A percentile compares a stretch with the other conserved stretches of the same genome.
Conservation (phyloP, 306 rosid species). For the Canavalia ensiformis region DNA sequence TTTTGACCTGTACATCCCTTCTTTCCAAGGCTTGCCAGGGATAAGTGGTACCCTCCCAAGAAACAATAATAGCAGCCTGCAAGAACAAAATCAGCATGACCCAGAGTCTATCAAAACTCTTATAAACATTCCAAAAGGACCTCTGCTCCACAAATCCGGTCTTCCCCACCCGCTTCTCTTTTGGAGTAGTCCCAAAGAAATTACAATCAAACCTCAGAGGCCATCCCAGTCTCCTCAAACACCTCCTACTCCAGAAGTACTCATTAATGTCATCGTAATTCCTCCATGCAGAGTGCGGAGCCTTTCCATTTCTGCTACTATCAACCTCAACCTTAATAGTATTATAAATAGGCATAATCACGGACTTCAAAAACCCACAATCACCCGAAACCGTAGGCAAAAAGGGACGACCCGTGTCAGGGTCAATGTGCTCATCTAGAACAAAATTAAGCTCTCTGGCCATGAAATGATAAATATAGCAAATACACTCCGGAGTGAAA, state of each 20-base stretch:
- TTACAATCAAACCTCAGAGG: conserved; percentile 64
- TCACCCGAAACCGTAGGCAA: conserved; percentile 75
- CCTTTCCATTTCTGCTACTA: conserved; percentile 81
- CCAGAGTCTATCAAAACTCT: conserved; percentile 95
- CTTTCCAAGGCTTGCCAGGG: conserved; percentile 77
- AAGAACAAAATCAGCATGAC: conserved; percentile 79
- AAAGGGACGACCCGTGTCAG: conserved; percentile 69
- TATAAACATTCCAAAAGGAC: conserved; percentile 89
- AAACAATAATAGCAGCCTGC: conserved; percentile 80
- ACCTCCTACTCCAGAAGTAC: conserved; percentile 91
- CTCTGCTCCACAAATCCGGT: conserved; percentile 97
- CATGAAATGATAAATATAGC: conserved; percentile 82
- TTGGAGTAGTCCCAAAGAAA: conserved; percentile 71
- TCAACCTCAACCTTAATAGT: conserved; percentile 78
- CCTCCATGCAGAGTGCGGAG: conserved; percentile 96
- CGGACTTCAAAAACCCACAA: conserved; percentile 71
- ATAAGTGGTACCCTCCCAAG: conserved; percentile 66
- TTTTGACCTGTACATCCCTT: conserved; percentile 65
- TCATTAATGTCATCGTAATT: conserved; percentile 92
- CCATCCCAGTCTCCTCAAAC: conserved; percentile 75
- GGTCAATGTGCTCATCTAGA: conserved; percentile 63
- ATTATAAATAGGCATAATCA: conserved; percentile 74
- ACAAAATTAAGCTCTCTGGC: conserved; percentile 82
- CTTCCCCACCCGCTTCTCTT: conserved; percentile 79
- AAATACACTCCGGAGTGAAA: conserved; percentile 79